phyloP scores from a whole-genome alignment of 169 alveolate genomes.

The Cyclospora cayetanensis region DNA sequence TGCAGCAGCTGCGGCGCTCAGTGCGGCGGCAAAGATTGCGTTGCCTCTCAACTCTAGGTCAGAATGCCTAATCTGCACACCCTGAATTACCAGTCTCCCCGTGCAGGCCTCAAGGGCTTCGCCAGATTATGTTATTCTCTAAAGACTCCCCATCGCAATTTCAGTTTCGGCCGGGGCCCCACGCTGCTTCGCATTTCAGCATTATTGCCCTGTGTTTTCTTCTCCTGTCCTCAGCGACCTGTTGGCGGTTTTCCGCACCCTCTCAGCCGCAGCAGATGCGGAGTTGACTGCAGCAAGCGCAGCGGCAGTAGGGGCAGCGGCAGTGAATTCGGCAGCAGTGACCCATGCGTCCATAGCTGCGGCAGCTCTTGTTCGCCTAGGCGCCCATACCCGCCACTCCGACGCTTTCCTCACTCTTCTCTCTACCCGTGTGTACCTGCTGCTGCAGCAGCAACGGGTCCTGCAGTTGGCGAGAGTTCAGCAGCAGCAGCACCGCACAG shows the following conservation, averaged over 20 bases:
- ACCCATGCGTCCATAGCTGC: not conserved
- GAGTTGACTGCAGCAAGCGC: constrained; percentile 16
- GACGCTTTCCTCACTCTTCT: not conserved
- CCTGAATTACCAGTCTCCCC: too few relatives aligned
- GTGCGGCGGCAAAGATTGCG: not conserved
- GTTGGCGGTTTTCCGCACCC: not conserved
- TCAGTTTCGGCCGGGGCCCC: too few relatives aligned
- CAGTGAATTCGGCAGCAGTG: constrained; percentile 1
- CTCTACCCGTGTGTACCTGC: not conserved
- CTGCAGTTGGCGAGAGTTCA: not conserved
- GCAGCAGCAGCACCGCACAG: not conserved
- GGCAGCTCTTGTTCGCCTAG: not conserved
- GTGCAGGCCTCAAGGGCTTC: too few relatives aligned
- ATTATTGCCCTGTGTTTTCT: too few relatives aligned
- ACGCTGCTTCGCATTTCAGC: too few relatives aligned
- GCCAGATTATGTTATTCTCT: too few relatives aligned
- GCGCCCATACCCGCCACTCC: not conserved
- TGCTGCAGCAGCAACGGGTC: constrained; percentile 57
- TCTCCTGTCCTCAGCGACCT: too few relatives aligned
- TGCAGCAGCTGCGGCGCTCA: constrained; percentile 17
- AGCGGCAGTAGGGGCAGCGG: not conserved
- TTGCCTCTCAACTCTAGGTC: not conserved
- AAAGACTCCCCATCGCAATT: too few relatives aligned
- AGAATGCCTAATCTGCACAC: not conserved
- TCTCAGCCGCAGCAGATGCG: not conserved